Conservation (phyloP, 2,329 filamentous ascomycete genomes). For the Pseudogymnoascus sp. region DNA sequence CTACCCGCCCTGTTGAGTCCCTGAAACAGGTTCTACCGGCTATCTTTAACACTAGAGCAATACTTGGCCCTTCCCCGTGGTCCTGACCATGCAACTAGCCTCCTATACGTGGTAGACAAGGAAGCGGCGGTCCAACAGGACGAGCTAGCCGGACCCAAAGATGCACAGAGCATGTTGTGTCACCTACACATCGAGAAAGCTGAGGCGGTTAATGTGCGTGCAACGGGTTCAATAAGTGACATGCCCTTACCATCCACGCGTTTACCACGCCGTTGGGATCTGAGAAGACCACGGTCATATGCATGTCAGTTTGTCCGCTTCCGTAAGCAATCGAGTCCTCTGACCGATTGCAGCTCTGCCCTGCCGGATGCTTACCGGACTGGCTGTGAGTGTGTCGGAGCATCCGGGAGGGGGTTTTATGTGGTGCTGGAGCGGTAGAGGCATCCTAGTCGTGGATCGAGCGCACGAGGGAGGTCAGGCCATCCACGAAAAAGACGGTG, state of each 20-base stretch:
- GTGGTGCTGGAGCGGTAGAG: neutral
- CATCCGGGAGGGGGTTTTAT: neutral
- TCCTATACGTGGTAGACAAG: neutral
- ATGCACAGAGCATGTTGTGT: neutral
- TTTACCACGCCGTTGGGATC: neutral
- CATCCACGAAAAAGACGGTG: neutral
- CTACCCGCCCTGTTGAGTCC: neutral
- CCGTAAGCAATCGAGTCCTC: neutral
- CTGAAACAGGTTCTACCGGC: neutral
- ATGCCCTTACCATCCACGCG: neutral
- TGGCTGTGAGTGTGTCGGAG: neutral
- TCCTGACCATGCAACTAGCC: neutral
- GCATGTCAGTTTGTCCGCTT: neutral
- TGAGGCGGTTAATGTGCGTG: constrained; percentile 6
- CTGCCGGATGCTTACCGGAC: neutral
- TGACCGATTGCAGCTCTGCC: constrained; percentile 1
- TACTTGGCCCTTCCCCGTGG: neutral
- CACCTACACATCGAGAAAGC: neutral
- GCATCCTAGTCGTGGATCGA: neutral
- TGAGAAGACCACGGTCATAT: neutral
- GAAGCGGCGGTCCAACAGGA: neutral
- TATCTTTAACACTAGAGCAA: constrained; percentile 1
- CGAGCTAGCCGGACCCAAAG: neutral
- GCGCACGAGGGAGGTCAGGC: neutral
- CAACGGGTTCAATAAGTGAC: neutral